Evolutionary conservation across 2,329 filamentous ascomycete species (phyloP), one percentile per base, ranked within the genome.

Genomic region (Metarhizium album): DNA sequence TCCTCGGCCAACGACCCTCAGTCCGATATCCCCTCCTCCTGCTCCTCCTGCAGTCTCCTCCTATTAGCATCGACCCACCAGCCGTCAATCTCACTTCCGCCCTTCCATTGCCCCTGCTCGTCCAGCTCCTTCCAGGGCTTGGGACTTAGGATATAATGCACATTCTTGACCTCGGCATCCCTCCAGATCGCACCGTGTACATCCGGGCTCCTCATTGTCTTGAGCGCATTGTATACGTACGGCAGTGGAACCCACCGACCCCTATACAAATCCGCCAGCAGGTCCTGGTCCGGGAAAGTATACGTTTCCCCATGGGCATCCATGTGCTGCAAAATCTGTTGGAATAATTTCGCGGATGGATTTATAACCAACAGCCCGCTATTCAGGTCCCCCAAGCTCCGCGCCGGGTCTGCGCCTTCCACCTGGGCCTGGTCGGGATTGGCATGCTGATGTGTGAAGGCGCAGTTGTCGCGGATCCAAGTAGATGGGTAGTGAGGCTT

Each of bases 401-500:
- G 67, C 18, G 61, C 53, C n/a, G 75, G 72, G 55, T 73, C 67
- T 3, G 71, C 64, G 35, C 67, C 75, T 3, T 60, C 58, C 4
- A 60, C 67, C 64, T 79, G 76, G 2, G 77, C 78, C 7, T 54
- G 31, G 1, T 69, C 70, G 0, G 77, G 73, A 14, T 67, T 64
- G 43, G 49, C 52, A 60, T 80, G 76, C 60, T 80, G 78, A 20
- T 64, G 63, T 2, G 78, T 80, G 63, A 78, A 82, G 53, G 76
- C 79, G 65, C 80, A 83, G 67, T 80, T 75, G 46, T 65, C 61
- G 3, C 74, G 72, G 18, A 74, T 59, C 78, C 87, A 95, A 64
- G 87, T 70, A 46, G 70, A 67, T 0, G 89, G 89, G 67, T 95
- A 95, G 69, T 94, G 87, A 29, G 79, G 62, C 66, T 87, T 89